A percentile compares a stretch with the other conserved stretches of the same genome.
phyloP scores from a whole-genome alignment of 2,329 filamentous ascomycete species.

The Alternaria ethzedia region DNA sequence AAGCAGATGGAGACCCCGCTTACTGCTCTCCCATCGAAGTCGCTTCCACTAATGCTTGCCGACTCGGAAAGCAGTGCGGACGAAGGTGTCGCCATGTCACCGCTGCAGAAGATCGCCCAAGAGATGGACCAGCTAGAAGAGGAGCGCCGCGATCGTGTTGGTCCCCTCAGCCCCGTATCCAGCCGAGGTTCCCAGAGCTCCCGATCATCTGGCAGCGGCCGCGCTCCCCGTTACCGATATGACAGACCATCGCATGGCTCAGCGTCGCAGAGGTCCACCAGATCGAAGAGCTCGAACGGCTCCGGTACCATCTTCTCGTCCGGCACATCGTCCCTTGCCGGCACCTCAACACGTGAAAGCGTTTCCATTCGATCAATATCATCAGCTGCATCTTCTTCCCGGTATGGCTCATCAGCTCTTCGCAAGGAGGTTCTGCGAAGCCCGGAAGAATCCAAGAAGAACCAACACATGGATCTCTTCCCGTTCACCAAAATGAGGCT shows the following conservation, averaged over 20 bases:
- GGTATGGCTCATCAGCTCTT: conserved; percentile 69
- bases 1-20: conserved; percentile 49
- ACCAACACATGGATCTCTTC: conserved; percentile 75
- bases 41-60: conserved; percentile 43
- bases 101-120: conserved; percentile 75
- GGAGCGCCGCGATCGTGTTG: conserved; percentile 66
- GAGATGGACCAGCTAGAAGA: conserved; percentile 70
- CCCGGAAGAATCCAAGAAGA: conserved; percentile 70
- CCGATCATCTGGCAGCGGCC: conserved; percentile 58
- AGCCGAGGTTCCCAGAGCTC: conserved; percentile 68
- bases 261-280: conserved; percentile 21
- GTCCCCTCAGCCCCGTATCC: conserved; percentile 71
- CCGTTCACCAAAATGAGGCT: conserved; percentile 82
- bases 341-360: conserved; percentile 55
- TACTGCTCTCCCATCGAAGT: conserved; percentile 36
- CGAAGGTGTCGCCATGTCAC: conserved; percentile 66
- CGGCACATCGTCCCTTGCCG: conserved; percentile 61
- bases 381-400: conserved; percentile 55
- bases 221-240: conserved; percentile 53
- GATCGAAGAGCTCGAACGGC: conserved; percentile 39
- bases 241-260: conserved; percentile 48
- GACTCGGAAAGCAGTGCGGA: conserved; percentile 74
- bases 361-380: conserved; percentile 62
- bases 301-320: conserved; percentile 72
- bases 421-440: conserved; percentile 81